A percentile compares a stretch with the other conserved stretches of the same genome.
Evolutionary conservation across 345 rosid genomes (phyloP).

Genomic region (Brassica nigra): DNA sequence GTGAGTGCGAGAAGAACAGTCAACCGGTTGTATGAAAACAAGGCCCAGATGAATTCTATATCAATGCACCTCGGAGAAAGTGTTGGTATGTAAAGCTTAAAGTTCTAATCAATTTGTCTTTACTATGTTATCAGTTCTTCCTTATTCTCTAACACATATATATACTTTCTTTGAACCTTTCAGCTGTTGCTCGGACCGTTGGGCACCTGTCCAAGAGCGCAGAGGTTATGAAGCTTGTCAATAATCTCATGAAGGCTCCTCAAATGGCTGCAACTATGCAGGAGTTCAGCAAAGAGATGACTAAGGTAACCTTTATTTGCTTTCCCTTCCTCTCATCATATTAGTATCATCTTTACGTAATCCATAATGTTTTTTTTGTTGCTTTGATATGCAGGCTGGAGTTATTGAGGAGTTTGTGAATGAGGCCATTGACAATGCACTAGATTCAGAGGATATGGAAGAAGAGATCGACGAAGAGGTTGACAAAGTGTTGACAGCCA

Average conservation of each 20-base stretch:
- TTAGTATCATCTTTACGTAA: neutral
- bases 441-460: constrained; percentile 87
- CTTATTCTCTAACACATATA: neutral
- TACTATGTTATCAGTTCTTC: neutral
- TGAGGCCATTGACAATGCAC: constrained; percentile 74
- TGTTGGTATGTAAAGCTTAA: constrained; percentile 54
- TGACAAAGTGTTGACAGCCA: constrained; percentile 84
- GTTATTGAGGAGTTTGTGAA: constrained; percentile 88
- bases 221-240: constrained; percentile 95
- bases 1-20: constrained; percentile 80
- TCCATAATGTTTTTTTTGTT: neutral
- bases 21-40: constrained; percentile 80
- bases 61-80: constrained; percentile 98
- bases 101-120: neutral
- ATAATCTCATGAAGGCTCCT: constrained; percentile 93
- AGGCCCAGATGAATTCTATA: constrained; percentile 92
- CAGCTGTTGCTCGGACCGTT: constrained; percentile 92
- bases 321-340: neutral
- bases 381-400: constrained; percentile 62
- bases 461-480: constrained; percentile 94
- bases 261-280: constrained; percentile 89
- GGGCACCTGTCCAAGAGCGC: constrained; percentile 90
- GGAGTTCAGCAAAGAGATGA: constrained; percentile 95
- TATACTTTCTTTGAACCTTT: constrained; percentile 4
- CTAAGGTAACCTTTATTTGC: constrained; percentile 50